Evolutionary conservation across 2,329 filamentous ascomycete species (phyloP), one percentile per base, ranked within the genome.

Genomic region (Whalleya microplaca): DNA sequence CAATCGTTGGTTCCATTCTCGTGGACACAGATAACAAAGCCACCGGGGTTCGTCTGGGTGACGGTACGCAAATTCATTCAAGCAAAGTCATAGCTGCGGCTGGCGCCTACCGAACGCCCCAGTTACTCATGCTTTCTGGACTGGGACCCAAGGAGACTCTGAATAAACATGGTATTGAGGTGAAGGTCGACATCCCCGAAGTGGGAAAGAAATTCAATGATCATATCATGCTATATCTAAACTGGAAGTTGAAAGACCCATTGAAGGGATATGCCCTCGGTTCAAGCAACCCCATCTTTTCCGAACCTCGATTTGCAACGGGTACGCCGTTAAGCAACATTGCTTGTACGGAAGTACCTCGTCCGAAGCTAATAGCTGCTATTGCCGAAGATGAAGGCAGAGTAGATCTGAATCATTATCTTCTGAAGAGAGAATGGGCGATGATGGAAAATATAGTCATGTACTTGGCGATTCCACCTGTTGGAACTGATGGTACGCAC

Each of bases 361-460:
- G 45, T 3, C 51, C 57, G 1, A 42, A 43, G 4, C 48, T 66
- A 3, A 56, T 54, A 20, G 55, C 55, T 1, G 66, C 65, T 2
- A 64, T 66, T 21, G 54, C 59, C n/a, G 59, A 63, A 50, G 66
- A 69, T 40, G 66, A 67, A 40, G 63, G 65, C 18, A 42, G 49
- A 18, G 29, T 51, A 14, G 53, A 53, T n/a, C 50, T 55, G 37
- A 42, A 59, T 27, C 65, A 68, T 37, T 55, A 58, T 23, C 51
- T 67, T 16, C 58, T 68, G 2, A 62, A 60, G 32, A 52, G 56
- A 41, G 43, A 59, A 18, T 61, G 59, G 40, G 61, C 62, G 5
- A 46, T 69, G 46, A 63, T 67, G 45, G 68, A 69, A 50, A 66
- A 53, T 21, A 45, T 69, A 1, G 51, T 69, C 21, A 50, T 69